phyloP scores from a whole-genome alignment of 2,329 filamentous ascomycete species.

The Corniculantispora saksenae region DNA sequence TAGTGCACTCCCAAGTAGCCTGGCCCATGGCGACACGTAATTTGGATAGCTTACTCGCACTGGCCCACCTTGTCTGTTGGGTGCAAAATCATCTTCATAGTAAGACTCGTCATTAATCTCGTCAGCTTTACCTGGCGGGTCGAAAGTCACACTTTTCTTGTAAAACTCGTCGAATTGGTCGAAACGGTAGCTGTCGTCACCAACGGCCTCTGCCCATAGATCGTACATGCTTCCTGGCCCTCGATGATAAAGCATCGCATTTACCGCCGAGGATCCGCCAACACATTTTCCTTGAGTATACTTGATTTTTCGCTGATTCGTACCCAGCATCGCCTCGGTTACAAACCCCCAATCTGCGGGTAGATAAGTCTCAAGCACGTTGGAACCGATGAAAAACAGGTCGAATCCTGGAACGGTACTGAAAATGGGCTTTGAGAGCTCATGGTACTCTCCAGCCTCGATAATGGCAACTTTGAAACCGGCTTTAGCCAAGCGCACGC shows the following conservation, averaged over 20 bases:
- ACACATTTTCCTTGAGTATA: conserved; percentile 40
- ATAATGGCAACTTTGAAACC: conserved; percentile 28
- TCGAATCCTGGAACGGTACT: conserved; percentile 28
- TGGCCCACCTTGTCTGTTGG: conserved; percentile 25
- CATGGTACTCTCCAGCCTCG: conserved; percentile 34
- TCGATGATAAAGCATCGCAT: conserved; percentile 38
- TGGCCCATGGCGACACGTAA: too few relatives aligned
- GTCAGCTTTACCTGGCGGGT: conserved; percentile 13
- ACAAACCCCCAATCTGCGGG: conserved; percentile 34
- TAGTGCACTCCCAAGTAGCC: conserved; percentile 30
- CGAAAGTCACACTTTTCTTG: conserved; percentile 29
- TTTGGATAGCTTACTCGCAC: conserved; percentile 31
- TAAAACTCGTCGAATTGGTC: conserved; percentile 31
- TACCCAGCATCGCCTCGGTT: conserved; percentile 27
- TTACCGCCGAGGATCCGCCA: conserved; percentile 40
- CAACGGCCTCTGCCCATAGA: conserved; percentile 31
- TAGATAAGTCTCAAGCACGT: conserved; percentile 24
- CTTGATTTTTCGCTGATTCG: conserved; percentile 32
- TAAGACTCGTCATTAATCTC: too few relatives aligned
- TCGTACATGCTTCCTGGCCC: conserved; percentile 35
- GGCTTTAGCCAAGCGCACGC: conserved; percentile 29
- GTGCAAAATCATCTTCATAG: conserved; percentile 25
- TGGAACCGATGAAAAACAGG: conserved; percentile 25
- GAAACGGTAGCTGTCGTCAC: conserved; percentile 31
- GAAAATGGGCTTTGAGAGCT: conserved; percentile 32